Conservation (phyloP, 305 asterid species). For the Nicotiana rustica region DNA sequence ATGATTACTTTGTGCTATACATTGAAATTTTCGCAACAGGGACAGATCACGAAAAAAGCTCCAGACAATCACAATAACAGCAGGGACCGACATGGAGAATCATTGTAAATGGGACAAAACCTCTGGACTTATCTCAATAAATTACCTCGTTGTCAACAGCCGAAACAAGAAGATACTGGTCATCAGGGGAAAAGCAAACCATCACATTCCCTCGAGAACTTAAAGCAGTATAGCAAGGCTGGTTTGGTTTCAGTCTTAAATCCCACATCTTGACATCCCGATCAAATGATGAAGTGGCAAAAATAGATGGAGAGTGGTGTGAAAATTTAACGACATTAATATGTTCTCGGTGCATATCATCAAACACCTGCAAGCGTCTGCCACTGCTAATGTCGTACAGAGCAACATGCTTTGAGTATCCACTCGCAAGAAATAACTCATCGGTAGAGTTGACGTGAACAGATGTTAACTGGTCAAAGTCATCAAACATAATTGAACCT, state of each 20-base stretch:
- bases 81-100: slow-evolving; percentile 7
- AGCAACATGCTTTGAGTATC: slow-evolving; percentile 87
- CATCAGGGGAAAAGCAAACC: slow-evolving; percentile 98
- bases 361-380: slow-evolving; percentile 76
- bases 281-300: slow-evolving; percentile 93
- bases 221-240: slow-evolving; percentile 83
- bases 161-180: slow-evolving; percentile 90
- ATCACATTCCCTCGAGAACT: slow-evolving; percentile 91
- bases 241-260: slow-evolving; percentile 75
- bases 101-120: background rate
- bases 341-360: slow-evolving; percentile 87
- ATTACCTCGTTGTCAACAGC: slow-evolving; percentile 97
- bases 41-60: background rate
- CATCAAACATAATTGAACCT: slow-evolving; percentile 72
- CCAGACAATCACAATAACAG: background rate
- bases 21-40: background rate
- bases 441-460: slow-evolving; percentile 93
- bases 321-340: slow-evolving; percentile 92
- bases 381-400: slow-evolving; percentile 81
- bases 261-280: slow-evolving; percentile 97
- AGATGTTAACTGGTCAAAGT: slow-evolving; percentile 91
- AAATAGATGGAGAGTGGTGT: slow-evolving; percentile 85
- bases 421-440: slow-evolving; percentile 93
- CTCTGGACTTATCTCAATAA: slow-evolving; percentile 28
- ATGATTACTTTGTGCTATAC: slow-evolving; percentile 27